Conservation (phyloP, 768 basidiomycete species). For the Mycena crocata region DNA sequence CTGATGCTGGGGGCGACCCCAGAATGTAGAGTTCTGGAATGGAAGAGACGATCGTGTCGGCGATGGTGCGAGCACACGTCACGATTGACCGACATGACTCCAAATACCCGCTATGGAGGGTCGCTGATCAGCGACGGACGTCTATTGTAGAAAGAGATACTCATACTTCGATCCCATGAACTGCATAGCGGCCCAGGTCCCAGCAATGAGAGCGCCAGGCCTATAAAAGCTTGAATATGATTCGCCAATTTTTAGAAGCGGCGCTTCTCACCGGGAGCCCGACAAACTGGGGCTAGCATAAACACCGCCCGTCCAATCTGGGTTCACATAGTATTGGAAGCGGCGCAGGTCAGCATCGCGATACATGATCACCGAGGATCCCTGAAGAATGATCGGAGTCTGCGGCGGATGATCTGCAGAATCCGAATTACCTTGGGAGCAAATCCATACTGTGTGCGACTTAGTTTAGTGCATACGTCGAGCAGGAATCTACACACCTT, state of each 20-base stretch:
- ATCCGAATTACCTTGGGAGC: conserved; percentile 80
- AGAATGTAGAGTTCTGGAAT: conserved; percentile 90
- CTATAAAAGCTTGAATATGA: conserved; percentile 50
- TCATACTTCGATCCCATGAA: conserved; percentile 87
- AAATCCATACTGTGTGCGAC: conserved; percentile 81
- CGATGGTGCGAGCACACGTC: conserved; percentile 75
- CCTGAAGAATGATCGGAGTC: conserved; percentile 55
- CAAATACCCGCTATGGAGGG: conserved; percentile 78
- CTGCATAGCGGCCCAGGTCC: conserved; percentile 97
- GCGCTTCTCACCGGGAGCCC: conserved; percentile 78
- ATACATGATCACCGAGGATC: conserved; percentile 96
- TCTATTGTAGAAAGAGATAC: not conserved
- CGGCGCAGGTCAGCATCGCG: conserved; percentile 77
- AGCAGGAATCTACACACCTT: conserved; percentile 57
- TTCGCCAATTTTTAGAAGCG: not conserved
- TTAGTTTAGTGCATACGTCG: conserved; percentile 20
- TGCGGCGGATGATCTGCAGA: conserved; percentile 4
- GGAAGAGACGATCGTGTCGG: conserved; percentile 68
- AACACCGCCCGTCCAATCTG: conserved; percentile 88
- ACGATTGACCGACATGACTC: conserved; percentile 89
- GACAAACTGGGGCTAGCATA: conserved; percentile 92
- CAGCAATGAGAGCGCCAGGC: conserved; percentile 93
- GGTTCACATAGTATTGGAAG: conserved; percentile 89
- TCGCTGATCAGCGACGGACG: not conserved
- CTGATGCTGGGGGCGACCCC: conserved; percentile 90